These are phyloP conservation scores for Mantamonas sphyraenae DNA, from an alignment of 78 protist species.

Conservation along the genomic window DNA sequence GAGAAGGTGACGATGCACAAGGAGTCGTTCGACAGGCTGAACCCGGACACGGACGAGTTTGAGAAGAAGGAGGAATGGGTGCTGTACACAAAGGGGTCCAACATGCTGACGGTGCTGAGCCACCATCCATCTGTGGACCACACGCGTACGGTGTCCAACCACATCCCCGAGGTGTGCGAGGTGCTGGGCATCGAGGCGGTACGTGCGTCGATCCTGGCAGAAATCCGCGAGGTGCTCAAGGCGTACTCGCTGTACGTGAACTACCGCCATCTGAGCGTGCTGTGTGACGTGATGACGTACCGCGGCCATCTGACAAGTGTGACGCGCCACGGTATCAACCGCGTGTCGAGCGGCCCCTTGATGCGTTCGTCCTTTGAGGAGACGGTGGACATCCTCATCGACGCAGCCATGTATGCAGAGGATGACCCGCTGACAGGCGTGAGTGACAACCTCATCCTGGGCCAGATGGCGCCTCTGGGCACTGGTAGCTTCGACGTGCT, in stretches of 20 bases:
- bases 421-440: conserved; percentile 87
- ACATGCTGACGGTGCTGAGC: conserved; percentile 67
- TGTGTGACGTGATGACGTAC: conserved; percentile 95
- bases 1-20: conserved; percentile 52
- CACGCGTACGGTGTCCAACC: conserved; percentile 75
- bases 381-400: conserved; percentile 93
- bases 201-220: conserved; percentile 74
- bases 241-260: conserved; percentile 94
- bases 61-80: conserved; percentile 49
- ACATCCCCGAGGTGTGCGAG: conserved; percentile 82
- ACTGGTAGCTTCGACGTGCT: conserved; percentile 78
- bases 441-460: conserved; percentile 92
- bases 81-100: conserved; percentile 85
- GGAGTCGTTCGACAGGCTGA: no score
- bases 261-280: conserved; percentile 92
- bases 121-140: conserved; percentile 75
- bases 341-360: conserved; percentile 63
- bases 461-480: conserved; percentile 90
- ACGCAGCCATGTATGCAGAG: conserved; percentile 90
- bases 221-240: conserved; percentile 75
- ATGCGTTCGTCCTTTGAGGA: conserved; percentile 96
- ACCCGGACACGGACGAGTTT: neutral
- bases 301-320: conserved; percentile 91
- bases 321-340: conserved; percentile 98
- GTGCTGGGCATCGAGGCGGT: conserved; percentile 98